phyloP scores from a whole-genome alignment of 1,139 yeast genomes.

The Pichia sp. region DNA sequence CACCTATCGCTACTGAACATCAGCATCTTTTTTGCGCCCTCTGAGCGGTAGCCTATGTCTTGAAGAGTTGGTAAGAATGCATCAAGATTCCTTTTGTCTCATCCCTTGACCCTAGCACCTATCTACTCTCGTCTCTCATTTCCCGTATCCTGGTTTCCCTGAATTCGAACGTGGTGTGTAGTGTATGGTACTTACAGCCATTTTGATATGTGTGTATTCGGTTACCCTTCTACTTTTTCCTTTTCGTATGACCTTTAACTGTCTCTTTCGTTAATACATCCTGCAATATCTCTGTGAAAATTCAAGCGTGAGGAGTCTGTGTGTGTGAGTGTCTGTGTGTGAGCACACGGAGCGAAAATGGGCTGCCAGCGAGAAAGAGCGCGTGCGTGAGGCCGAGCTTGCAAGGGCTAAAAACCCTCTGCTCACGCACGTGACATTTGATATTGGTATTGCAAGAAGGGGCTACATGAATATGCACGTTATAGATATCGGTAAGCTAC shows the following conservation, averaged over 20 bases:
- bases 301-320: neutral
- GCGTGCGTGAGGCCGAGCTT: neutral
- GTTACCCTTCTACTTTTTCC: slow-evolving; percentile 8
- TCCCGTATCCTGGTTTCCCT: neutral
- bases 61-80: neutral
- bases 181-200: slow-evolving; percentile 28
- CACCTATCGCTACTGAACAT: too few species aligned
- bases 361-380: neutral
- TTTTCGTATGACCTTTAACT: neutral
- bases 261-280: neutral
- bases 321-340: neutral
- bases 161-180: neutral
- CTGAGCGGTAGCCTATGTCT: neutral
- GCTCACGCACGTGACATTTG: neutral
- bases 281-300: neutral
- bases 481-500: too few species aligned
- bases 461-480: too few species aligned
- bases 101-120: neutral
- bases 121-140: neutral
- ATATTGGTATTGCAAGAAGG: neutral
- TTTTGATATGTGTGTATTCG: slow-evolving; percentile 21
- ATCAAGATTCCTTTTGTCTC: neutral
- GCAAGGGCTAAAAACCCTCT: neutral
- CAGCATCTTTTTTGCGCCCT: neutral
- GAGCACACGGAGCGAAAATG: neutral